Evolutionary conservation across 2,329 filamentous ascomycete species (phyloP), one percentile per base, ranked within the genome.

Genomic region (Apiospora saccharicola): DNA sequence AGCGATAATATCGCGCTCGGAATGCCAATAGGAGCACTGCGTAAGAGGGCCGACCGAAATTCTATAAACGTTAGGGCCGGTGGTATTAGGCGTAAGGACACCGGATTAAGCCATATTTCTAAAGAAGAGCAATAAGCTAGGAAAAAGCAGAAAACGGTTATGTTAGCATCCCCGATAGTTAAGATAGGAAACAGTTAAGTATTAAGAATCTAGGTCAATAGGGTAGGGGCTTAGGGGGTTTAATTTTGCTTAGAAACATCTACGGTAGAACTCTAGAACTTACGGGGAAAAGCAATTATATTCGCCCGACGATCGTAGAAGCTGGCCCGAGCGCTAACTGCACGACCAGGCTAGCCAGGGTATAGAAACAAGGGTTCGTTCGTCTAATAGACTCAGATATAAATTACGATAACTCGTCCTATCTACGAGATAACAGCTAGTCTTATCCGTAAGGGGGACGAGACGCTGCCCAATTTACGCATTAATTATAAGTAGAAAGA

Each of bases 11-110:
- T 77, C 76, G 57, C 71, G 74, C 5, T 73, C 71, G 3, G 76
- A 77, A 26, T 77, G 72, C 76, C 76, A 77, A 69, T 77, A 75
- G 24, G 71, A 69, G 51, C 76, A 77, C 68, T 76, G 73, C 13
- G 75, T 77, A 26, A 53, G 68, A 3, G 75, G 61, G n/a, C 72
- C 74, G 49, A 77, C 73, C 3, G 73, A 46, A 47, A 77, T 0
- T 46, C 76, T 75, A 43, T 74, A 72, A 22, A 77, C 76, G 30
- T n/a, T 30, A 44, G 67, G 41, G 16, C n/a, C 43, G 47, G 34
- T 41, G 8, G 57, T 13, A 22, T 37, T 64, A 19, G 34, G n/a
- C n/a, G n/a, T 7, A 14, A 34, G 4, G 16, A 13, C 57, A 37
- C 30, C 30, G 22, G 57, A 37, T 7, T 64, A 19, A 19, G 57